Evolutionary conservation across 371 early-diverging fungal genomes (phyloP).

Genomic region (Rhizopus arrhizus): DNA sequence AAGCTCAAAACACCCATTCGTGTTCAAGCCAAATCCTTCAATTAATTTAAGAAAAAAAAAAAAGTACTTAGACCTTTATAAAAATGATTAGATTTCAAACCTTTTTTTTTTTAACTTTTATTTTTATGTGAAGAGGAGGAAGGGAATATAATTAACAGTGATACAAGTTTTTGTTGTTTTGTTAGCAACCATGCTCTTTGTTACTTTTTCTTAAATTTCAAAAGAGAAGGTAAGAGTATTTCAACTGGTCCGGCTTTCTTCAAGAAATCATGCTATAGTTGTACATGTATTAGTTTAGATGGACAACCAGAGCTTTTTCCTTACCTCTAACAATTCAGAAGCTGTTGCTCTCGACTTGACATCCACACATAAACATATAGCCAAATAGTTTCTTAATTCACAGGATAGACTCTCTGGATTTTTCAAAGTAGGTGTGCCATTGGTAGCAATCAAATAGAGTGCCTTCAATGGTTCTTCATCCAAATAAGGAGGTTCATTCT

Average conservation of each 20-base stretch:
- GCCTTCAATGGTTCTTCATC: constrained; percentile 94
- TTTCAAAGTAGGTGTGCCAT: constrained; percentile 93
- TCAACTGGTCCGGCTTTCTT: constrained; percentile 45
- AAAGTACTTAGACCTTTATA: background rate
- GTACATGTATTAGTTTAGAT: background rate
- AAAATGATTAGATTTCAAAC: background rate
- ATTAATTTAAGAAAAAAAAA: constrained; percentile 7
- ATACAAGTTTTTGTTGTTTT: background rate
- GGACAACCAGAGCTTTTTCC: background rate
- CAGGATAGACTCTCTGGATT: constrained; percentile 76
- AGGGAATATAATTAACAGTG: background rate
- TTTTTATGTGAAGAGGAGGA: background rate
- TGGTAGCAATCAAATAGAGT: constrained; percentile 93
- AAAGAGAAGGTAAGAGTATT: constrained; percentile 29
- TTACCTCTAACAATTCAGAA: constrained; percentile 74
- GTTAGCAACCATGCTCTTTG: background rate
- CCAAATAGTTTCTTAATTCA: constrained; percentile 83
- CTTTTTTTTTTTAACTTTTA: background rate
- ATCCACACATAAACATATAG: constrained; percentile 88
- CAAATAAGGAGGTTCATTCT: constrained; percentile 96
- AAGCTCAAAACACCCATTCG: constrained; percentile 34
- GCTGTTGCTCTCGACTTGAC: constrained; percentile 83
- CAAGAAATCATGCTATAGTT: constrained; percentile 40
- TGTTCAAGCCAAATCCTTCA: constrained; percentile 34
- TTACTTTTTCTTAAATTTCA: constrained; percentile 31